Base-by-base conservation (phyloP, 192 early-diverging fungal species). In the Thamnidium elegans region DNA sequence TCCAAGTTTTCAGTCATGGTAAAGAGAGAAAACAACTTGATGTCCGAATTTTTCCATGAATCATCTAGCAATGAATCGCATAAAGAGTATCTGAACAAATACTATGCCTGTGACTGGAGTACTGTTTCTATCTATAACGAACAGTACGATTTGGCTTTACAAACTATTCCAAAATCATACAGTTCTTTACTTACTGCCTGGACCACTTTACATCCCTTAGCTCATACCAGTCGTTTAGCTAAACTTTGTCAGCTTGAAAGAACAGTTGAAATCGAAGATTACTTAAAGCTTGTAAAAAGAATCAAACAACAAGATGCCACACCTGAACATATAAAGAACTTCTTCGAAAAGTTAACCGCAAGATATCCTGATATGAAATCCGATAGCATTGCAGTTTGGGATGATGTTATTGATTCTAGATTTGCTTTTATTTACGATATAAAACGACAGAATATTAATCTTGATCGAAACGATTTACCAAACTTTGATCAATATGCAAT, bases 351-450 rank as follows among this genome's bases (percentile, higher is more conserved):
- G 10, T 48, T 66, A 11, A 13, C 14, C 2, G 7, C n/a, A 23
- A 61, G 81, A 43, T 85, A 73, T 50, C 86, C 85, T 2, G 78
- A 72, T 30, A 50, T 48, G 5, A 66, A 69, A 10, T 58, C 70
- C 8, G 86, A 87, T 66, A 58, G 75, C 0, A 85, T 89, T 60
- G 68, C 77, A 15, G 71, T 76, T 9, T 90, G 89, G 89, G 75
- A 85, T 55, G 86, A 89, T 61, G 52, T 89, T 19, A 67, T 85
- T 23, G 71, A 78, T 8, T 65, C 67, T 3, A 65, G 87, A 43
- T 69, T 77, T 39, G 36, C 36, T 39, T 39, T 39, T 39, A 39
- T 39, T 39, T 39, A 39, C 36, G 36, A 39, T 39, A 39, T 39
- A 6, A 39, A 39, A 4, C 36, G 36, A 9, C 36, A 39, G 9